A percentile compares a stretch with the other conserved stretches of the same genome.
Evolutionary conservation across 768 basidiomycete species (phyloP).

Genomic region (Boletus coccyginus): DNA sequence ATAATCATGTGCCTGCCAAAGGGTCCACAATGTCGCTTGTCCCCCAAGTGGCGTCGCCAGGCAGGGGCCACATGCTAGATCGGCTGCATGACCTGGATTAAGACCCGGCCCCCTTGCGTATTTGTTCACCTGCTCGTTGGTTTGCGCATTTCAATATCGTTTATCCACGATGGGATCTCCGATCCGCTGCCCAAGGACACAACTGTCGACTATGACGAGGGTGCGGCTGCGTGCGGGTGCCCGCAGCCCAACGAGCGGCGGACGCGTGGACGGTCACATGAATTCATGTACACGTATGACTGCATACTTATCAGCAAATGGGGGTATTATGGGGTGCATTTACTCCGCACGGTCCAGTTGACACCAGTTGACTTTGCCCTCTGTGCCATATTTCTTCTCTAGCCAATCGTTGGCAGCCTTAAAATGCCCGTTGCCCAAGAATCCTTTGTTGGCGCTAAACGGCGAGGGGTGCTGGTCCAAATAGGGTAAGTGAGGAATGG

Average conservation of each 20-base stretch:
- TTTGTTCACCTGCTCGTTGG: constrained; percentile 12
- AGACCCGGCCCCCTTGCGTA: neutral
- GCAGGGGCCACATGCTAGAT: constrained; percentile 8
- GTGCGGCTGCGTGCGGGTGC: constrained; percentile 5
- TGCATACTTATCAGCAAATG: constrained; percentile 25
- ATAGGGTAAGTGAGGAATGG: constrained; percentile 28
- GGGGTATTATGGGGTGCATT: constrained; percentile 18
- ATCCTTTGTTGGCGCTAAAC: constrained; percentile 71
- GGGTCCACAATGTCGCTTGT: constrained; percentile 9
- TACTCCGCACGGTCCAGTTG: constrained; percentile 33
- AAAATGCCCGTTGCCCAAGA: constrained; percentile 90
- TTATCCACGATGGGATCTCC: constrained; percentile 16
- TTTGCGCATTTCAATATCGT: constrained; percentile 28
- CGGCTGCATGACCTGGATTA: constrained; percentile 9
- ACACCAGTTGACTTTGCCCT: constrained; percentile 75
- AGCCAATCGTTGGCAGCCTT: constrained; percentile 86
- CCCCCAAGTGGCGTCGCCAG: constrained; percentile 1
- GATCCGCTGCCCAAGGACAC: constrained; percentile 14
- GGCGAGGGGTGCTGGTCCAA: constrained; percentile 78
- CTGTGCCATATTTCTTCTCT: constrained; percentile 68
- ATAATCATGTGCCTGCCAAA: constrained; percentile 10
- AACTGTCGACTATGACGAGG: constrained; percentile 1
- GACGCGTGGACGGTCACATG: constrained; percentile 13
- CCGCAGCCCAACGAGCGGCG: constrained; percentile 20
- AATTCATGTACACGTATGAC: constrained; percentile 18